Conservation (phyloP, 805 yeast genomes). For the Kuraishia capsulata region DNA sequence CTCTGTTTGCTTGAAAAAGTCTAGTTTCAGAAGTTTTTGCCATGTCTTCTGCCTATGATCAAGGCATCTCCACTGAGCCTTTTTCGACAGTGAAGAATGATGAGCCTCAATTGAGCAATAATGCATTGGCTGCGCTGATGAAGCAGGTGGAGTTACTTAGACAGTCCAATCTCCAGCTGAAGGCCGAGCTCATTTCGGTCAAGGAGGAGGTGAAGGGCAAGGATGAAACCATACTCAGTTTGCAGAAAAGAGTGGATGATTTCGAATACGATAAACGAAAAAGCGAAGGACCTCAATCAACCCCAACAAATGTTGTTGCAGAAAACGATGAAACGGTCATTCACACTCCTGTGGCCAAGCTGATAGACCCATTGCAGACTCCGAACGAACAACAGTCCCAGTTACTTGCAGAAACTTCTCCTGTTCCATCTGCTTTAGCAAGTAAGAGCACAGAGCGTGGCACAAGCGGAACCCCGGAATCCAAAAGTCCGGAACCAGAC, state of each 20-base stretch:
- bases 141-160: neutral
- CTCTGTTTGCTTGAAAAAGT: too few species aligned
- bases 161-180: neutral
- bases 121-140: neutral
- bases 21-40: too few species aligned
- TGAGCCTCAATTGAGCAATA: too few species aligned
- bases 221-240: neutral
- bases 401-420: neutral
- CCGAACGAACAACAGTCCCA: conserved; percentile 1
- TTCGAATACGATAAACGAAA: neutral
- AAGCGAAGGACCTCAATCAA: too few species aligned
- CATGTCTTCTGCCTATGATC: too few species aligned
- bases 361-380: neutral
- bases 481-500: neutral
- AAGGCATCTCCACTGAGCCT: too few species aligned
- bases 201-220: neutral
- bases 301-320: too few species aligned
- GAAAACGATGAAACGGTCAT: neutral
- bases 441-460: neutral
- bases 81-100: too few species aligned
- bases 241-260: neutral
- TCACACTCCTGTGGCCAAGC: conserved; percentile 1
- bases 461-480: neutral
- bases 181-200: neutral
- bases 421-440: neutral